Percentiles rank a stretch among this genome's conserved stretches.
Evolutionary conservation across 371 early-diverging fungal genomes (phyloP).

Genomic region (Mortierella sp.): DNA sequence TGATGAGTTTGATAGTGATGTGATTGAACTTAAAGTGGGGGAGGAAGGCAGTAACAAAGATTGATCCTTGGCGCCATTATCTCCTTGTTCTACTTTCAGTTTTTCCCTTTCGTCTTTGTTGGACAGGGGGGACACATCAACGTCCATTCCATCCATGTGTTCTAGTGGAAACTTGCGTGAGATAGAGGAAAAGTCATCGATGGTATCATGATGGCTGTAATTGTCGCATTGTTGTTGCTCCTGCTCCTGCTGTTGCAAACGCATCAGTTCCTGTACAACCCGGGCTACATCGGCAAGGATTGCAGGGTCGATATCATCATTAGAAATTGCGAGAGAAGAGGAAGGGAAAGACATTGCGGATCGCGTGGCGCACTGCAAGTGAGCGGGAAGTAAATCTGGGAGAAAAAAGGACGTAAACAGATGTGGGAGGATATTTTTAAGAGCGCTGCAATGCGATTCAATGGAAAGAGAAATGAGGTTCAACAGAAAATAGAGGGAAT

Average conservation of each 20-base stretch:
- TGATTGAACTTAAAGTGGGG: neutral
- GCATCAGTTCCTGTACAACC: conserved; percentile 45
- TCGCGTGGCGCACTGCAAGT: neutral
- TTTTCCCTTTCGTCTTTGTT: neutral
- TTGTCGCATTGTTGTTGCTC: conserved; percentile 1
- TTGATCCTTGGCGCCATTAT: conserved; percentile 2
- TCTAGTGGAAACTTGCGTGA: conserved; percentile 13
- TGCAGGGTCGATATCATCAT: conserved; percentile 47
- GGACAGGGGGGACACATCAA: neutral
- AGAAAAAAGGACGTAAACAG: neutral
- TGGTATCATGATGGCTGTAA: neutral
- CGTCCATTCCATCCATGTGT: conserved; percentile 8
- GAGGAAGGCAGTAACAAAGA: conserved; percentile 22
- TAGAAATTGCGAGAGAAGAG: conserved; percentile 10
- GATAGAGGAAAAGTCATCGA: conserved; percentile 19
- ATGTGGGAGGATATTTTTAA: neutral
- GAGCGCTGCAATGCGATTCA: neutral
- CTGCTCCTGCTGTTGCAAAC: conserved; percentile 27
- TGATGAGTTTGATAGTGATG: neutral
- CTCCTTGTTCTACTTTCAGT: conserved; percentile 3
- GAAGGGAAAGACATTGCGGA: conserved; percentile 15
- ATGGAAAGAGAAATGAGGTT: conserved; percentile 1
- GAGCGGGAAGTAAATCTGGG: neutral
- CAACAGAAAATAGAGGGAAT: neutral
- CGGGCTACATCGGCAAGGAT: conserved; percentile 50